phyloP scores from a whole-genome alignment of 495 filamentous ascomycete genomes.

The Lichina pygmaea region DNA sequence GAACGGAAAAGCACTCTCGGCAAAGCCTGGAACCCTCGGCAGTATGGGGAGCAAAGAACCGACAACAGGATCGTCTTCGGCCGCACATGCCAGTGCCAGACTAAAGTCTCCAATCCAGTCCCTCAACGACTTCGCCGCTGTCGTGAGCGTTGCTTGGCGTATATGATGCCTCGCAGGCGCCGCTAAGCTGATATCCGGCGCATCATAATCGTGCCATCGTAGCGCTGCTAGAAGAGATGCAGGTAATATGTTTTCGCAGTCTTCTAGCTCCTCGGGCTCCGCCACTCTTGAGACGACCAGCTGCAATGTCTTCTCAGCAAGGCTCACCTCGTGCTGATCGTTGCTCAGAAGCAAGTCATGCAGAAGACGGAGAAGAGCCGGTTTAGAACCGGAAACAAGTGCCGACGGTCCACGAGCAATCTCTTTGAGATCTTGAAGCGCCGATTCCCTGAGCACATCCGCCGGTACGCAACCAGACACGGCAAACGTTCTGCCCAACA shows the following conservation, averaged over 20 bases:
- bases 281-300: conserved; percentile 32
- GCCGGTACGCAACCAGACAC: conserved; percentile 36
- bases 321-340: conserved; percentile 33
- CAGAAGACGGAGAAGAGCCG: conserved; percentile 31
- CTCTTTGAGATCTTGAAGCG: conserved; percentile 20
- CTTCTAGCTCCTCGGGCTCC: conserved; percentile 20
- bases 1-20: conserved; percentile 45
- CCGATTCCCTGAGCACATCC: conserved; percentile 29
- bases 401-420: conserved; percentile 5
- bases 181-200: neutral
- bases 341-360: conserved; percentile 36
- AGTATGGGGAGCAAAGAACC: conserved; percentile 35
- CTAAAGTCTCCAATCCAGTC: conserved; percentile 40
- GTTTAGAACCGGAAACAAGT: conserved; percentile 4
- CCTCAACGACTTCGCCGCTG: conserved; percentile 5
- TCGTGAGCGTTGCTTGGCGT: neutral
- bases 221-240: conserved; percentile 1
- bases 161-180: neutral
- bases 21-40: conserved; percentile 31
- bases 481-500: conserved; percentile 64
- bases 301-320: conserved; percentile 55
- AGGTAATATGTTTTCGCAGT: conserved; percentile 7
- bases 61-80: conserved; percentile 34
- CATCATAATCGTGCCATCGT: conserved; percentile 1
- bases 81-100: conserved; percentile 29